Evolutionary conservation across 306 rosid species (phyloP).

Genomic region (Ormosia semicastrata): DNA sequence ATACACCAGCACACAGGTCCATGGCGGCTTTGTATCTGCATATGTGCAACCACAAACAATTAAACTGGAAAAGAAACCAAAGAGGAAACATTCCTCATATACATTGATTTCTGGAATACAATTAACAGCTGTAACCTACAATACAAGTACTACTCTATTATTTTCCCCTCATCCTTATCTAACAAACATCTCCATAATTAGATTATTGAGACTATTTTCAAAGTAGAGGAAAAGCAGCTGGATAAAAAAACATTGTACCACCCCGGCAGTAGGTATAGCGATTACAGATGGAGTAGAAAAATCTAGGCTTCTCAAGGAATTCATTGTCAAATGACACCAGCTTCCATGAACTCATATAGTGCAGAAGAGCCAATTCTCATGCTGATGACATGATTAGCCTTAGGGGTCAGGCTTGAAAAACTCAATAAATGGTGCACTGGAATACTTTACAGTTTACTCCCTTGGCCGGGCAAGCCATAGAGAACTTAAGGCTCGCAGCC

Average conservation of each 20-base stretch:
- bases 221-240: slow-evolving; percentile 25
- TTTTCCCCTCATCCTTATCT: slow-evolving; percentile 44
- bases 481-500: slow-evolving; percentile 85
- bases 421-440: background rate
- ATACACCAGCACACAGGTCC: slow-evolving; percentile 6
- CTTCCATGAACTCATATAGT: slow-evolving; percentile 18
- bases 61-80: slow-evolving; percentile 1
- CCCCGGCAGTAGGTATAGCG: slow-evolving; percentile 26
- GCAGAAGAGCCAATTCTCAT: slow-evolving; percentile 1
- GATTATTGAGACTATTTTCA: slow-evolving; percentile 46
- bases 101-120: slow-evolving; percentile 48
- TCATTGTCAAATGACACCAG: background rate
- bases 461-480: slow-evolving; percentile 90
- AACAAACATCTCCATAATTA: slow-evolving; percentile 48
- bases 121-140: slow-evolving; percentile 49
- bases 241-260: slow-evolving; percentile 30
- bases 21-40: background rate
- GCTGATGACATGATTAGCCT: background rate
- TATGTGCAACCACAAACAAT: slow-evolving; percentile 39
- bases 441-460: slow-evolving; percentile 41
- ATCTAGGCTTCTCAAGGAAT: slow-evolving; percentile 16
- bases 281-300: slow-evolving; percentile 26
- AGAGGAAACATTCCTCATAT: slow-evolving; percentile 34
- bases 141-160: slow-evolving; percentile 53
- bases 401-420: slow-evolving; percentile 4